These are phyloP conservation scores for Crithidia thermophila DNA, from an alignment of 208 protist genomes.

Conservation along the genomic window DNA sequence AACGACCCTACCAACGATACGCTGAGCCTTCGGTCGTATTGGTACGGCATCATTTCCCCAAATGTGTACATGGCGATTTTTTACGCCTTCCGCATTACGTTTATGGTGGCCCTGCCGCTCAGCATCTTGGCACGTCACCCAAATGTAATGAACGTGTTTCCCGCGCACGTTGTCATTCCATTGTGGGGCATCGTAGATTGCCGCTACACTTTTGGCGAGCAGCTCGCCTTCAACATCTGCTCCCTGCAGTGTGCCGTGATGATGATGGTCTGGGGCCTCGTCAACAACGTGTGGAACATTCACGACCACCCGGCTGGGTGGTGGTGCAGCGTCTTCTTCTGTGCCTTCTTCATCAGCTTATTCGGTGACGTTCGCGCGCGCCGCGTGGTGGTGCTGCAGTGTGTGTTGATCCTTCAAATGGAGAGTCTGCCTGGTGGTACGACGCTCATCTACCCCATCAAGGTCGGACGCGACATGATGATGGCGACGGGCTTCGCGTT, in stretches of 20 bases:
- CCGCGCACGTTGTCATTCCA: constrained; percentile 35
- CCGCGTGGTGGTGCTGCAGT: constrained; percentile 48
- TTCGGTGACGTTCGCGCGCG: constrained; percentile 57
- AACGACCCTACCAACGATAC: constrained; percentile 31
- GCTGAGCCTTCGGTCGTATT: constrained; percentile 31
- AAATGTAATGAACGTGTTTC: constrained; percentile 32
- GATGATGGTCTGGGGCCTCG: constrained; percentile 38
- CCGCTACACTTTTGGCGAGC: constrained; percentile 55
- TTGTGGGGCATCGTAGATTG: constrained; percentile 48
- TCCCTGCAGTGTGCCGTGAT: constrained; percentile 28
- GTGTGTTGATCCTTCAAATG: constrained; percentile 61
- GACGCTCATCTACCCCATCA: constrained; percentile 34
- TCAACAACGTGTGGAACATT: constrained; percentile 45
- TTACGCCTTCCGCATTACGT: constrained; percentile 54
- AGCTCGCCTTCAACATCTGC: constrained; percentile 34
- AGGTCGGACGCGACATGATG: constrained; percentile 51
- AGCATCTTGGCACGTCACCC: constrained; percentile 36
- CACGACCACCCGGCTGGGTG: constrained; percentile 38
- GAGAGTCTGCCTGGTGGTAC: constrained; percentile 34
- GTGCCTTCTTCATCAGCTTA: constrained; percentile 36
- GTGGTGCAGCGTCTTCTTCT: constrained; percentile 63
- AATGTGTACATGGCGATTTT: constrained; percentile 52
- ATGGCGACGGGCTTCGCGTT: constrained; percentile 43
- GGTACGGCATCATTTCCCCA: constrained; percentile 37
- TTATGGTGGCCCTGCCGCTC: constrained; percentile 51